phyloP scores from a whole-genome alignment of 179 eudicot genomes.

The Vitellaria paradoxa region DNA sequence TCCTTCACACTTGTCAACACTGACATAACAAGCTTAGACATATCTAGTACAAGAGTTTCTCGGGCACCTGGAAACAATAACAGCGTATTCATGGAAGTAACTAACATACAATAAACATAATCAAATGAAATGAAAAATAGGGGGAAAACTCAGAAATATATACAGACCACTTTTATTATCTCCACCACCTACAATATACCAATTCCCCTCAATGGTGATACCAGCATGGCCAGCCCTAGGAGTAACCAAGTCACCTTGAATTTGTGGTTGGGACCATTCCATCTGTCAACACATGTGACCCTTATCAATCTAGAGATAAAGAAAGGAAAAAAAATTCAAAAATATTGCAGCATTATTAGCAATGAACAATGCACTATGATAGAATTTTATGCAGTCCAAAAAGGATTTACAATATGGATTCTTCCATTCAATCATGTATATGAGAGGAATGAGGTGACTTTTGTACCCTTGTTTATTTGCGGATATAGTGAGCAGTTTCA shows the following conservation, averaged over 20 bases:
- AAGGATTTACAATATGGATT: background rate
- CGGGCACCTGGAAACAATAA: slow-evolving; percentile 52
- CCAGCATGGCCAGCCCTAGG: slow-evolving; percentile 96
- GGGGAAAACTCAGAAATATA: background rate
- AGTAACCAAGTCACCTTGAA: slow-evolving; percentile 62
- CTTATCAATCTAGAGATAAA: slow-evolving; percentile 6
- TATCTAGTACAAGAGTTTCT: slow-evolving; percentile 72
- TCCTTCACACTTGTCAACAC: slow-evolving; percentile 53
- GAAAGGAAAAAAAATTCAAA: background rate
- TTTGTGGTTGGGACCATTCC: slow-evolving; percentile 97
- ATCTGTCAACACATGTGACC: slow-evolving; percentile 42
- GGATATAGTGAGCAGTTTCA: background rate
- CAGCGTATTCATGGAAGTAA: slow-evolving; percentile 2
- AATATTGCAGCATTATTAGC: background rate
- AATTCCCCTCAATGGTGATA: slow-evolving; percentile 60
- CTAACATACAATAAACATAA: background rate
- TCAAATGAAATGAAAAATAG: background rate
- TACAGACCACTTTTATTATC: slow-evolving; percentile 80
- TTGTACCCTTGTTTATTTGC: background rate
- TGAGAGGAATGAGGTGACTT: background rate
- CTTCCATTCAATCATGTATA: background rate
- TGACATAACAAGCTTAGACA: slow-evolving; percentile 77
- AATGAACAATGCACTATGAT: background rate
- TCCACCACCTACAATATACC: slow-evolving; percentile 95
- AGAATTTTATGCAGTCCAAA: background rate